A percentile compares a stretch with the other conserved stretches of the same genome.
These are phyloP conservation scores for Rhizomucor miehei DNA, from an alignment of 371 early-diverging fungal genomes.

Conservation along the genomic window DNA sequence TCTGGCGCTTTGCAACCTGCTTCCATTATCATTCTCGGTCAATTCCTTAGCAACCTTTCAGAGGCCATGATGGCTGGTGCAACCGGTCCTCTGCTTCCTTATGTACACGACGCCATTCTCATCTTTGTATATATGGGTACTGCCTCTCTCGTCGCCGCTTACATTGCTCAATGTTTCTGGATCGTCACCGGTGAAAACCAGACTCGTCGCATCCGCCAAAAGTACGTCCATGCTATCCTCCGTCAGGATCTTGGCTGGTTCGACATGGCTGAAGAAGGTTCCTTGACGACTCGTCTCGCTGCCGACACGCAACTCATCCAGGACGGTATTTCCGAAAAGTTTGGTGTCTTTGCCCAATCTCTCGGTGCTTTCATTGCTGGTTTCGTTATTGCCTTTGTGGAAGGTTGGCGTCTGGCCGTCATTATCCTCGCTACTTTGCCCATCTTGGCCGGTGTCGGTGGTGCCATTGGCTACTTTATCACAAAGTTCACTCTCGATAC, in stretches of 20 bases:
- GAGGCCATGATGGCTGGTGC: constrained; percentile 11
- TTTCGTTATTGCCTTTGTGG: constrained; percentile 82
- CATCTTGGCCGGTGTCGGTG: constrained; percentile 47
- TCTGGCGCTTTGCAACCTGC: constrained; percentile 44
- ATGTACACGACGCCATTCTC: constrained; percentile 20
- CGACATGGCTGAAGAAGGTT: constrained; percentile 71
- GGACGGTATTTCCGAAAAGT: constrained; percentile 88
- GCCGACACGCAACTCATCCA: constrained; percentile 78
- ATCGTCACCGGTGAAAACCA: constrained; percentile 32
- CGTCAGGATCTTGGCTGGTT: constrained; percentile 93
- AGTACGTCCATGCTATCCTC: constrained; percentile 75
- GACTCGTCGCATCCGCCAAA: constrained; percentile 35
- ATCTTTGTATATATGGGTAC: constrained; percentile 51
- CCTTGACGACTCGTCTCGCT: constrained; percentile 74
- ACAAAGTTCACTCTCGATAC: constrained; percentile 42
- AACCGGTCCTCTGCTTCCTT: constrained; percentile 12
- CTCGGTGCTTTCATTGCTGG: constrained; percentile 81
- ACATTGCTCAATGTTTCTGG: constrained; percentile 38
- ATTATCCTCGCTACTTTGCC: constrained; percentile 78
- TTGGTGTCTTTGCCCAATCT: constrained; percentile 67
- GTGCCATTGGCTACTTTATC: constrained; percentile 69
- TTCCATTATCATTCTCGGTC: constrained; percentile 40
- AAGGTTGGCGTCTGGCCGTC: constrained; percentile 79
- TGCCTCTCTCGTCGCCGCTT: constrained; percentile 31
- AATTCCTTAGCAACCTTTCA: constrained; percentile 29